Evolutionary conservation across 2,329 filamentous ascomycete species (phyloP), one percentile per base, ranked within the genome.

Genomic region (Fusarium bactridioides): DNA sequence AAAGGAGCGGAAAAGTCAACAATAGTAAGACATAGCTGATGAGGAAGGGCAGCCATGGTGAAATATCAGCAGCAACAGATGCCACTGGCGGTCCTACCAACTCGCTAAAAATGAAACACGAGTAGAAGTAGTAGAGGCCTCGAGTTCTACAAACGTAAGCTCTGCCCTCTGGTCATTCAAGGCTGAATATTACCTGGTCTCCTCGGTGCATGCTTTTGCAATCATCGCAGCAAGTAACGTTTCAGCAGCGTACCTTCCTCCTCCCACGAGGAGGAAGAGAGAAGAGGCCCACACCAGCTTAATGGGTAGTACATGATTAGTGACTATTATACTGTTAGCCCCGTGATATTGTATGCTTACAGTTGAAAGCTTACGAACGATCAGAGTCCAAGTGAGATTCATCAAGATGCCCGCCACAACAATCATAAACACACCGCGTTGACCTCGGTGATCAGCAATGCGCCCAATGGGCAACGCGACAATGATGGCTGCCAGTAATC

Each of bases 271-370:
- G 12, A 37, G 48, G 10, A 53, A 25, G 31, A 25, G 6, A 35
- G 48, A 7, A 21, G 48, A 53, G 7, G 10, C 31, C n/a, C n/a
- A 16, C 0, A 35, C 18, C n/a, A 53, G 18, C 23, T 25, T 16
- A 8, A 25, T 25, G 3, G n/a, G 31, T 1, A 25, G 12, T 6
- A 25, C 4, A 37, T 1, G 4, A 13, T 23, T 21, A 19, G 18
- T 16, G n/a, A 15, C 18, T 35, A 13, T 11, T 8, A 1, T 3
- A 19, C 11, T 19, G 7, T 25, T 11, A 25, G 12, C 4, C 9
- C 4, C 7, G 15, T 0, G 1, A 16, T 25, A 21, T 11, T 25
- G n/a, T 15, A 2, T 21, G 9, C n/a, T 8, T 21, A 8, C 18
- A 25, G 9, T 35, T 33, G 4, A 25, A 37, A 9, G 2, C 18